Percentiles rank a stretch among this genome's conserved stretches.
These are phyloP conservation scores for Yamadazyma siamensis DNA, from an alignment of 1,139 yeast species.

Conservation along the genomic window DNA sequence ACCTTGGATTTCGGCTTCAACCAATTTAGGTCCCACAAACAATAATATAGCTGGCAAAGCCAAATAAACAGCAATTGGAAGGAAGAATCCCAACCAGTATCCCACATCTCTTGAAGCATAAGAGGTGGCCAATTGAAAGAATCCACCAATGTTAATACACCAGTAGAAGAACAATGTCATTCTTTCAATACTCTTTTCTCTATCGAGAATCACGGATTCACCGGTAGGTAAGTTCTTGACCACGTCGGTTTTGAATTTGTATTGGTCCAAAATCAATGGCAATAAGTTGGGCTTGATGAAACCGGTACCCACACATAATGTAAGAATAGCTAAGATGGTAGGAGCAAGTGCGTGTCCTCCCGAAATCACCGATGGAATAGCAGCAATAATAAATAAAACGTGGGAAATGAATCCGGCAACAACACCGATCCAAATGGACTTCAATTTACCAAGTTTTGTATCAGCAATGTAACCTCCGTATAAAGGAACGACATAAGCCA, in stretches of 20 bases:
- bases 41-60: conserved; percentile 45
- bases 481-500: conserved; percentile 43
- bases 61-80: conserved; percentile 52
- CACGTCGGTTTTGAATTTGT: conserved; percentile 51
- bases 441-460: conserved; percentile 38
- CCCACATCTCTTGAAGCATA: conserved; percentile 68
- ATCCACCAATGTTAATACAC: conserved; percentile 78
- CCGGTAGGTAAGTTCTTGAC: conserved; percentile 60
- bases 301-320: conserved; percentile 46
- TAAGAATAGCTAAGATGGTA: conserved; percentile 32
- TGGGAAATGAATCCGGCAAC: conserved; percentile 38
- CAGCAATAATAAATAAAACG: conserved; percentile 37
- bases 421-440: conserved; percentile 41
- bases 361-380: conserved; percentile 35
- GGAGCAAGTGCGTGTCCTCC: conserved; percentile 33
- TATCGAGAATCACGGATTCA: conserved; percentile 67
- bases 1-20: conserved; percentile 40
- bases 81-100: conserved; percentile 71
- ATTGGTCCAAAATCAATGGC: conserved; percentile 53
- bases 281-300: conserved; percentile 50
- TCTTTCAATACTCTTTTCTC: conserved; percentile 67
- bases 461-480: conserved; percentile 45
- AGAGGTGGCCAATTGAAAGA: conserved; percentile 75
- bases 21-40: conserved; percentile 34
- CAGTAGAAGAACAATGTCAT: conserved; percentile 76